phyloP scores from a whole-genome alignment of 2,329 filamentous ascomycete genomes.

The Fusarium sp. region DNA sequence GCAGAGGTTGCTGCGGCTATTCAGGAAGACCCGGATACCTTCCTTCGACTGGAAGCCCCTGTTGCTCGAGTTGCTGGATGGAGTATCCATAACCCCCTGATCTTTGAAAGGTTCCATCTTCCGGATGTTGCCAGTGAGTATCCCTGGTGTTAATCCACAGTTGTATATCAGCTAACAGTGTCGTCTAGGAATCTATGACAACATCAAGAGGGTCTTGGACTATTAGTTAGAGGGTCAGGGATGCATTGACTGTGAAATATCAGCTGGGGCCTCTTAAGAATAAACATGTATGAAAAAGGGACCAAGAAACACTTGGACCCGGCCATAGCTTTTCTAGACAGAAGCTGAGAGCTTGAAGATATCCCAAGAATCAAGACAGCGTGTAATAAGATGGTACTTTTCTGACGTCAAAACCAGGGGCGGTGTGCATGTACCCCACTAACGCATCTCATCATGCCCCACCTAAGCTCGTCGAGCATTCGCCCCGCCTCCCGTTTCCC shows the following conservation, averaged over 20 bases:
- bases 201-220: constrained; percentile 74
- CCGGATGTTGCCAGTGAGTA: constrained; percentile 89
- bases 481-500: constrained; percentile 44
- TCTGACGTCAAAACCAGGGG: not conserved
- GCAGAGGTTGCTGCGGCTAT: constrained; percentile 91
- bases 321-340: not conserved
- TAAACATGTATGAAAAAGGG: not conserved
- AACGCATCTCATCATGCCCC: constrained; percentile 33
- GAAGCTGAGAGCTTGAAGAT: not conserved
- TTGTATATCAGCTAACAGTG: constrained; percentile 15
- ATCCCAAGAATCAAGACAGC: not conserved
- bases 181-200: constrained; percentile 74
- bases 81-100: constrained; percentile 84
- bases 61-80: constrained; percentile 89
- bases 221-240: constrained; percentile 59
- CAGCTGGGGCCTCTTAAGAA: not conserved
- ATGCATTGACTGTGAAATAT: not conserved
- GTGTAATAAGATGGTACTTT: constrained; percentile 13
- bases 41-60: constrained; percentile 85
- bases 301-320: not conserved
- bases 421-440: constrained; percentile 17
- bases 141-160: not conserved
- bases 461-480: constrained; percentile 35
- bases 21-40: constrained; percentile 81
- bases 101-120: constrained; percentile 84